A percentile compares a stretch with the other conserved stretches of the same genome.
These are phyloP conservation scores for Cicer bijugum DNA, from an alignment of 306 rosid genomes.

Conservation along the genomic window DNA sequence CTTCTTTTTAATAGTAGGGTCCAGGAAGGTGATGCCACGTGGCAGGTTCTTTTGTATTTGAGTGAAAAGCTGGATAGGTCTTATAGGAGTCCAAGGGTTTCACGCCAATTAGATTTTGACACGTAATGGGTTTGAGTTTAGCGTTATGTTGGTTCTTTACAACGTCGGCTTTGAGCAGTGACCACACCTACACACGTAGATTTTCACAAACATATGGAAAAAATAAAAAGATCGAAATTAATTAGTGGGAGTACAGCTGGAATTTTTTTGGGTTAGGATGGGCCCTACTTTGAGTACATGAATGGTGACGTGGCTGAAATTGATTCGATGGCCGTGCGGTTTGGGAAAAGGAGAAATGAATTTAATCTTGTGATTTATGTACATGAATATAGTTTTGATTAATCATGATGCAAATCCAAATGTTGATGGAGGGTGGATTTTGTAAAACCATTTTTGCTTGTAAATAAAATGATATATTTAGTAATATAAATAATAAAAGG, in stretches of 20 bases:
- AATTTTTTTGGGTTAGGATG: neutral
- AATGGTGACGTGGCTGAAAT: conserved; percentile 42
- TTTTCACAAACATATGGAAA: neutral
- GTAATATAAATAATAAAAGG: neutral
- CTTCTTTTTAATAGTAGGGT: conserved; percentile 59
- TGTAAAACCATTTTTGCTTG: conserved; percentile 39
- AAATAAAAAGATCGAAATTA: neutral
- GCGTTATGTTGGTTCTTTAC: neutral
- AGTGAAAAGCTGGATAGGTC: conserved; percentile 63
- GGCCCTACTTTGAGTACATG: conserved; percentile 34
- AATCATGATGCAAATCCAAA: neutral
- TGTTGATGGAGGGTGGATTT: conserved; percentile 1
- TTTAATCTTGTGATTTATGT: neutral
- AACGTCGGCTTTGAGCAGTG: neutral
- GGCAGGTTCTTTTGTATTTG: conserved; percentile 65
- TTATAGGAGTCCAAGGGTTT: conserved; percentile 51
- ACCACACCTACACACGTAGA: neutral
- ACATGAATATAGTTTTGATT: neutral
- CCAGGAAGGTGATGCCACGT: conserved; percentile 91
- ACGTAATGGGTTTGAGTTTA: conserved; percentile 27
- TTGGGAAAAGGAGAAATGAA: neutral
- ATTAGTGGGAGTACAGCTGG: conserved; percentile 64
- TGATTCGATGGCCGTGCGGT: conserved; percentile 38
- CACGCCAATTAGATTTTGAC: conserved; percentile 48
- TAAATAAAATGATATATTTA: conserved; percentile 21